Evolutionary conservation across 768 basidiomycete genomes (phyloP).

Genomic region (Boletus vermiculosoides): DNA sequence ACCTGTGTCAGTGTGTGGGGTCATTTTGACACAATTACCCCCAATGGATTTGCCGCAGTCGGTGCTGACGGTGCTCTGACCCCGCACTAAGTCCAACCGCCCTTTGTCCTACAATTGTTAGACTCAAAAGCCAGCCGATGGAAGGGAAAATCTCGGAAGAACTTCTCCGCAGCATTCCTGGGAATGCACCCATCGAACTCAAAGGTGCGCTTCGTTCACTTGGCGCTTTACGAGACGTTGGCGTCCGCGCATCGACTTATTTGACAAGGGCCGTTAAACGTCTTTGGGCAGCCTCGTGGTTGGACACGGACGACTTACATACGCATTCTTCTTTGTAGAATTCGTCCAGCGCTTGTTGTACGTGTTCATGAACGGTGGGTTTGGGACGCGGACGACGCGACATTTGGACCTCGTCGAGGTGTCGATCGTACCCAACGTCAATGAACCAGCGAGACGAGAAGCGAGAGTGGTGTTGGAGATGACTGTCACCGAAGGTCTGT

Average conservation of each 20-base stretch:
- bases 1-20: too few relatives aligned
- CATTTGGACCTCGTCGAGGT: slow-evolving; percentile 36
- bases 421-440: slow-evolving; percentile 35
- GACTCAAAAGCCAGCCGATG: not conserved
- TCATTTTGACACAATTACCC: not conserved
- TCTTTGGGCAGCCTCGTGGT: too few relatives aligned
- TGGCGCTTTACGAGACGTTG: not conserved
- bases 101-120: not conserved
- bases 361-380: slow-evolving; percentile 28
- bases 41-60: not conserved
- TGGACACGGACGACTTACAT: not conserved
- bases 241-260: too few relatives aligned
- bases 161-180: slow-evolving; percentile 4
- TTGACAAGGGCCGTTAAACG: not conserved
- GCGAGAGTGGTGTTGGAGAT: slow-evolving; percentile 42
- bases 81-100: not conserved
- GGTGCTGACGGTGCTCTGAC: too few relatives aligned
- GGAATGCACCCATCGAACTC: slow-evolving; percentile 19
- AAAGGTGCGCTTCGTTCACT: slow-evolving; percentile 20
- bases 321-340: slow-evolving; percentile 20
- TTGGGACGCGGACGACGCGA: slow-evolving; percentile 14
- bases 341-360: slow-evolving; percentile 39
- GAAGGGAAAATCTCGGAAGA: slow-evolving; percentile 1
- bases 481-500: slow-evolving; percentile 44
- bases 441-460: slow-evolving; percentile 38